Base-by-base conservation (phyloP, 2,329 filamentous ascomycete genomes). In the Colletotrichum brevisporum region DNA sequence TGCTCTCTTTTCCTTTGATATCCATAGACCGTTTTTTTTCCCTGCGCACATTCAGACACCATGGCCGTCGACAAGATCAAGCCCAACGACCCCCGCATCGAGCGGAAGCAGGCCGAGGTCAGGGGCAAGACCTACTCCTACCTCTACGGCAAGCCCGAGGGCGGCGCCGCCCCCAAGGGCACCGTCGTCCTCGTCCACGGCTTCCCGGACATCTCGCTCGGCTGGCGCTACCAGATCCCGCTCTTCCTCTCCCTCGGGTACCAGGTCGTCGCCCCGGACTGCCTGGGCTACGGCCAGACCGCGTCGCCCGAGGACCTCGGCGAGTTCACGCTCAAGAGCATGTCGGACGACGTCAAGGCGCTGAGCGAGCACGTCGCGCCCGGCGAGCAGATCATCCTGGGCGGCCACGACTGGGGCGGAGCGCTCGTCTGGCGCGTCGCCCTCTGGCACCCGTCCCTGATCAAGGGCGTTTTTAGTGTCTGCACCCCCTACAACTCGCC, bases 381-480 rank as follows among this genome's bases (percentile, higher is more conserved):
- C 77, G 51, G 83, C 79, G 55, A 71, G 69, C 82, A 82, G 64
- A 91, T 97, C 75, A 91, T 98, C 65, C 86, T 98, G 15, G 94
- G 94, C 56, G 95, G 94, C 8, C 95, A 98, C 82, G 95, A 98
- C 81, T 98, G 95, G 93, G 95, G 95, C 78, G 94, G 93, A 74
- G 85, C 86, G 3, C 84, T 95, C 31, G 91, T 92, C 62, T 97
- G 93, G 85, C 89, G 94, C 63, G 82, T 92, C 66, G 90, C 91
- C 15, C 86, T 92, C 71, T 94, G 90, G 86, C 85, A 94, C 75
- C 94, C 93, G 0, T 82, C 90, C 48, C 84, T 97, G 13, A 84
- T 97, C 72, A 87, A 86, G 47, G 91, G 90, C 74, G 84, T 97
- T 70, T 95, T 97, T 83, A 89, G 88, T 73, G 83, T 97, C 70